Percentiles rank a stretch among this genome's conserved stretches.
Evolutionary conservation across 2,329 filamentous ascomycete species (phyloP).

Genomic region (Leptographium radiaticola): DNA sequence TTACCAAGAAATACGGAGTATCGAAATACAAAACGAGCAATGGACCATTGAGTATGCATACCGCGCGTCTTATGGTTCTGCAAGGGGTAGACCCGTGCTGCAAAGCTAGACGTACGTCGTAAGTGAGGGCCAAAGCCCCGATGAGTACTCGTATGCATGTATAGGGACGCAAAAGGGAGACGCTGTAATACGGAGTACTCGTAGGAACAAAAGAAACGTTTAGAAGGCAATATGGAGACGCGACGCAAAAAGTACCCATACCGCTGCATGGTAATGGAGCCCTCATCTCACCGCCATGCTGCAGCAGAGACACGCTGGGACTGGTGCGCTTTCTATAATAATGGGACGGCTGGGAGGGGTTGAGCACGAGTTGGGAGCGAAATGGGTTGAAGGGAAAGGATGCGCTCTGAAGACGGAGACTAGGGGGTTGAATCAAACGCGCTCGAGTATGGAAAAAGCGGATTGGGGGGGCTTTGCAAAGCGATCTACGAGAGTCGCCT

Average conservation of each 20-base stretch:
- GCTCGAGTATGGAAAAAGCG: background rate
- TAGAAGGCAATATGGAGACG: background rate
- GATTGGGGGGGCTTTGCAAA: background rate
- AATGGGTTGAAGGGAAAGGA: background rate
- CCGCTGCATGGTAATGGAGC: background rate
- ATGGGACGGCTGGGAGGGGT: background rate
- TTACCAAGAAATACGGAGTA: background rate
- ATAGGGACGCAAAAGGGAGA: background rate
- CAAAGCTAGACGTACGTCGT: background rate
- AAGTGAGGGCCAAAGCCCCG: background rate
- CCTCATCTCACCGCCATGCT: background rate
- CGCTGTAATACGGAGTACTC: background rate
- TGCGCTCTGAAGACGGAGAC: slow-evolving; percentile 2
- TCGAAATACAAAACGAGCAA: background rate
- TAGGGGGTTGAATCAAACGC: slow-evolving; percentile 10
- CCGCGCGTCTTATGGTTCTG: background rate
- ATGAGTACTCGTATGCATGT: background rate
- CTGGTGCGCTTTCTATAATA: background rate
- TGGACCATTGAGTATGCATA: background rate
- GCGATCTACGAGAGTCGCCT: slow-evolving; percentile 5
- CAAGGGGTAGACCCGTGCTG: background rate
- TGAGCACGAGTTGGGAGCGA: background rate
- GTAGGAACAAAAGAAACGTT: background rate
- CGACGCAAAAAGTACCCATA: background rate
- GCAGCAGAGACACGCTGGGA: background rate